Base-by-base conservation (phyloP, 1,139 yeast species). In the Suhomyces kunorum region DNA sequence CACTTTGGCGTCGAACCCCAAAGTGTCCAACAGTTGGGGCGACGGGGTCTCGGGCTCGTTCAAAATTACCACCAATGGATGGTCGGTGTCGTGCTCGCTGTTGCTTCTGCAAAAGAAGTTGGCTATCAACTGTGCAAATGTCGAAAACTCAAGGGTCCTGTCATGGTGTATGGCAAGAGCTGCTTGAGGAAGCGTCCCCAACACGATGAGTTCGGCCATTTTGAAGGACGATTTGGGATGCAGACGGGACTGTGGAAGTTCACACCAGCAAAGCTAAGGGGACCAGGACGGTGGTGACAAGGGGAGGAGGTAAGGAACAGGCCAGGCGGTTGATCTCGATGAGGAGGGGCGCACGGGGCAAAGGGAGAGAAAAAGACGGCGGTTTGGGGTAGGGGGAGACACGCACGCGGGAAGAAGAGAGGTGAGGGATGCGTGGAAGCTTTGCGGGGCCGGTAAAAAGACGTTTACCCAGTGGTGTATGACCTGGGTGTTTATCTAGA, bases 41-140 rank as follows among this genome's bases (percentile, higher is more conserved):
- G 38, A 33, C 2, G 31, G 16, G 6, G 27, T 6, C 9, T 8
- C 19, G 18, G 39, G 29, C 38, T 45, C 37, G 35, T 62, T 62
- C 20, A 70, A 38, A 5, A 68, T 54, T 5, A 70, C 54, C 14
- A 70, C 55, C 4, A 71, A 63, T 11, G 71, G 63, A 42, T 58
- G 58, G 46, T 61, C 57, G n/a, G 61, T 49, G 44, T 71, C 75
- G 15, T 45, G 34, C 47, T 71, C 77, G 19, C 43, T 49, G 47
- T 61, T 64, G n/a, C 71, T 72, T 39, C 62, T 58, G 33, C 51
- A 47, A 48, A 70, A 70, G 28, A 71, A 55, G 38, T 55, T 30
- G n/a, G 36, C 7, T 28, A 50, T 33, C 40, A 50, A 39, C 28
- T 30, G 37, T n/a, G 40, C 42, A 27, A 48, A 44, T 17, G 36